Evolutionary conservation across 495 filamentous ascomycete species (phyloP).

Genomic region (Aspergillus haitiensis): DNA sequence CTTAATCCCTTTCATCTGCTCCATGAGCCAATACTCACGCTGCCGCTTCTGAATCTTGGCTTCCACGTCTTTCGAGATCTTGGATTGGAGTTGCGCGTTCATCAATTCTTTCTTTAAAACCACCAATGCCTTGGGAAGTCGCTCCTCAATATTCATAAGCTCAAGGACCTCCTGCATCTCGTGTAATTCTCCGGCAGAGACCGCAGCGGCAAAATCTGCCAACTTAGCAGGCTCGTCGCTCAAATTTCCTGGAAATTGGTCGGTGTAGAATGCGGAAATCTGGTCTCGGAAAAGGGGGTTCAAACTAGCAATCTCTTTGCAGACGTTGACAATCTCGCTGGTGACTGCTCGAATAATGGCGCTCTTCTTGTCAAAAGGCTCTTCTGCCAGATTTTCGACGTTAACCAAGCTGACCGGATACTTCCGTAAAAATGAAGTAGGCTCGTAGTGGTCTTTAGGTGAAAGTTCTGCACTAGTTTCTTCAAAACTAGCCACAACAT

Average conservation of each 20-base stretch:
- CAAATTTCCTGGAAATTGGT: constrained; percentile 90
- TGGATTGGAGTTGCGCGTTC: constrained; percentile 94
- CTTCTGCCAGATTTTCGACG: constrained; percentile 87
- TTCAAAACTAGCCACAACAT: constrained; percentile 97
- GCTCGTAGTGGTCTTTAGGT: constrained; percentile 68
- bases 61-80: constrained; percentile 98
- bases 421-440: constrained; percentile 86
- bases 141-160: constrained; percentile 81
- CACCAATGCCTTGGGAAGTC: constrained; percentile 83
- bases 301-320: constrained; percentile 90
- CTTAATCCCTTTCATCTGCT: constrained; percentile 99
- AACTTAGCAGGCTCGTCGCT: constrained; percentile 92
- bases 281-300: constrained; percentile 98
- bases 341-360: constrained; percentile 85
- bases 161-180: constrained; percentile 96
- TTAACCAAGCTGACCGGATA: constrained; percentile 90
- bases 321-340: constrained; percentile 96
- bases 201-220: constrained; percentile 95
- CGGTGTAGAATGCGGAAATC: constrained; percentile 94
- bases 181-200: constrained; percentile 81
- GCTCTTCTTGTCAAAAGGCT: constrained; percentile 85
- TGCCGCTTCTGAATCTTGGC: constrained; percentile 97
- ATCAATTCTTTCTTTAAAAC: constrained; percentile 97
- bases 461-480: constrained; percentile 56
- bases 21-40: constrained; percentile 98